A percentile compares a stretch with the other conserved stretches of the same genome.
Evolutionary conservation across 2,329 filamentous ascomycete genomes (phyloP).

Genomic region (Neofusicoccum kwambonambiense): DNA sequence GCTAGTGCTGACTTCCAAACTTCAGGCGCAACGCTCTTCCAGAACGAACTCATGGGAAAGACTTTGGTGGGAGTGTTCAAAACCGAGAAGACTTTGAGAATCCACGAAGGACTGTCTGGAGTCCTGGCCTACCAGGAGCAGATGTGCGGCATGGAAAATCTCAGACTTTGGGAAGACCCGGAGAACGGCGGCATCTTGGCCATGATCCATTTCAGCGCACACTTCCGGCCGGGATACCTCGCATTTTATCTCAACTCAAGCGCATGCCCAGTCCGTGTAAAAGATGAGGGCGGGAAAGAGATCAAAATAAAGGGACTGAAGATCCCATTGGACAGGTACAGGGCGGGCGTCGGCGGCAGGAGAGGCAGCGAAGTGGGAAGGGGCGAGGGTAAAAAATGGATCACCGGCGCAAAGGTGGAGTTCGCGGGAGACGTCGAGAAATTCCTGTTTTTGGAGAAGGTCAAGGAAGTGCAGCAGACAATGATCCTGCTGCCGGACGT

Average conservation of each 20-base stretch:
- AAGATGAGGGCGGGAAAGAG: conserved; percentile 39
- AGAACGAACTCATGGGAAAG: conserved; percentile 48
- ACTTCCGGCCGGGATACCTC: conserved; percentile 45
- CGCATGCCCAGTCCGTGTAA: conserved; percentile 38
- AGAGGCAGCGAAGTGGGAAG: conserved; percentile 8
- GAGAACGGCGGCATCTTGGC: conserved; percentile 43
- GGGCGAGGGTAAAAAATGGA: conserved; percentile 37
- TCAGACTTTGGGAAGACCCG: conserved; percentile 48
- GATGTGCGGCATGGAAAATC: conserved; percentile 49
- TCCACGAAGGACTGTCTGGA: conserved; percentile 44
- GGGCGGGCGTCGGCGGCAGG: neutral
- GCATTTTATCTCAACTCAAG: conserved; percentile 46
- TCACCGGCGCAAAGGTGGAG: conserved; percentile 45
- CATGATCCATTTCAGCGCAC: conserved; percentile 45
- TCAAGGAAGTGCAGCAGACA: conserved; percentile 38
- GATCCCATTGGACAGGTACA: conserved; percentile 31
- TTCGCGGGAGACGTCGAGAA: conserved; percentile 45
- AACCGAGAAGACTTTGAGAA: conserved; percentile 45
- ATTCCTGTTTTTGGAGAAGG: conserved; percentile 38
- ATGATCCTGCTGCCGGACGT: conserved; percentile 41
- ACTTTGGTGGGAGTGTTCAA: conserved; percentile 43
- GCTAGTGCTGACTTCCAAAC: neutral
- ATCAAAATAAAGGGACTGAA: conserved; percentile 45
- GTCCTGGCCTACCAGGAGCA: conserved; percentile 48
- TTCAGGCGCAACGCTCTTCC: conserved; percentile 40